These are phyloP conservation scores for Toxicodendron radicans DNA, from an alignment of 345 rosid species.

Conservation along the genomic window DNA sequence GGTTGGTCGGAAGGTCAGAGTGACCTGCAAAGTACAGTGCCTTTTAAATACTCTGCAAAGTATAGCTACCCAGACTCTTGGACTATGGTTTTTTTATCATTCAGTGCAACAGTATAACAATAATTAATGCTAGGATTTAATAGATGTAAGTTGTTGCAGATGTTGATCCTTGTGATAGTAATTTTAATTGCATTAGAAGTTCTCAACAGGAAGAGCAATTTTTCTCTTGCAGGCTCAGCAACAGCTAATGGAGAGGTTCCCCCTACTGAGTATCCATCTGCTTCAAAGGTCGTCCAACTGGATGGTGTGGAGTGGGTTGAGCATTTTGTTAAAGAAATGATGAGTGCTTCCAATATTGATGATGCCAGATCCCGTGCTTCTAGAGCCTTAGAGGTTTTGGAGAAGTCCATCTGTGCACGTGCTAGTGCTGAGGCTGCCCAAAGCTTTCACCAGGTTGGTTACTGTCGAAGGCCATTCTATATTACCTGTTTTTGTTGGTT, in stretches of 20 bases:
- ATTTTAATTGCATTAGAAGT: not conserved
- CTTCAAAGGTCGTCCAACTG: conserved; percentile 34
- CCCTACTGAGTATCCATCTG: conserved; percentile 34
- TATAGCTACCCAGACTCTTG: not conserved
- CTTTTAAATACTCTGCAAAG: not conserved
- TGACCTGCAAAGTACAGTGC: too few species aligned
- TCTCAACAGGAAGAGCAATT: conserved; percentile 10
- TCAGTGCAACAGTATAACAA: not conserved
- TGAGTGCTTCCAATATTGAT: conserved; percentile 65
- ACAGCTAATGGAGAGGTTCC: conserved; percentile 32
- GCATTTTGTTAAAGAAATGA: conserved; percentile 76
- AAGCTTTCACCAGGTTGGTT: conserved; percentile 52
- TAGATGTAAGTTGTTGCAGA: not conserved
- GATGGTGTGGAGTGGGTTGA: conserved; percentile 84
- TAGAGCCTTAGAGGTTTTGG: conserved; percentile 69
- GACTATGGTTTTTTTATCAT: not conserved
- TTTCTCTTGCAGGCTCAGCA: conserved; percentile 25
- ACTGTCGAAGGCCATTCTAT: not conserved
- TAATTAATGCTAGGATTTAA: not conserved
- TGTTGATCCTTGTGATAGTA: not conserved
- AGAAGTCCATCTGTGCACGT: conserved; percentile 68
- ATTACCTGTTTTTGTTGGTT: not conserved
- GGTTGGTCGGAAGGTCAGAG: too few species aligned
- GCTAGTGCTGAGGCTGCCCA: conserved; percentile 57
- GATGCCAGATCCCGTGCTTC: conserved; percentile 86